These are phyloP conservation scores for Salicornia ramosissima DNA, from an alignment of 148 eudicot genomes.

Conservation along the genomic window DNA sequence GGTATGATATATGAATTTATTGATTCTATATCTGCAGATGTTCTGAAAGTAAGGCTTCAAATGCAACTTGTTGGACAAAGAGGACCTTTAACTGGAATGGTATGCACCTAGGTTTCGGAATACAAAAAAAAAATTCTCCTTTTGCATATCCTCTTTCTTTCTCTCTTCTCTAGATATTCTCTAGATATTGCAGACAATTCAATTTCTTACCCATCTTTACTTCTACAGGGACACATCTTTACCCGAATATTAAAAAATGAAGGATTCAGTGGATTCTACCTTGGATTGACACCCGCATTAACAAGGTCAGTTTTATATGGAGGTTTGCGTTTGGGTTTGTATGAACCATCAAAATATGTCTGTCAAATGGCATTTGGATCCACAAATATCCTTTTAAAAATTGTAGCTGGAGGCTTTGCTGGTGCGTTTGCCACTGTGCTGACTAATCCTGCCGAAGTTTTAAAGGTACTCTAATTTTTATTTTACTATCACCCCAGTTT, in stretches of 20 bases:
- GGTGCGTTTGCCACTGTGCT: constrained; percentile 89
- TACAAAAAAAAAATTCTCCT: no score
- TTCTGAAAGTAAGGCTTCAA: constrained; percentile 92
- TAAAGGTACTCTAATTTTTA: constrained; percentile 73
- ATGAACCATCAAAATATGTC: constrained; percentile 88
- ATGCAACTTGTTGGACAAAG: constrained; percentile 95
- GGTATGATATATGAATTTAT: constrained; percentile 11
- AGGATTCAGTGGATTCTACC: constrained; percentile 70
- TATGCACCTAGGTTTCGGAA: constrained; percentile 27
- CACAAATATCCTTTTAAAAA: constrained; percentile 77
- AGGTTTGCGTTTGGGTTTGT: constrained; percentile 95
- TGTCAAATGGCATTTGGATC: constrained; percentile 90
- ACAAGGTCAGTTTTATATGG: constrained; percentile 96
- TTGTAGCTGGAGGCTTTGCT: constrained; percentile 93
- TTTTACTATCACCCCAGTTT: background rate
- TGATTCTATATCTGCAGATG: constrained; percentile 50
- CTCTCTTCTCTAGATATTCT: background rate
- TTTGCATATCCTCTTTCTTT: no score
- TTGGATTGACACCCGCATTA: constrained; percentile 80
- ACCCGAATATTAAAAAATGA: constrained; percentile 58
- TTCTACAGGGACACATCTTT: constrained; percentile 53
- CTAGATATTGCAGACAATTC: background rate
- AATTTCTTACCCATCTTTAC: constrained; percentile 3
- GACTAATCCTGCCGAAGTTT: constrained; percentile 83
- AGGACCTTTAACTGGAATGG: constrained; percentile 87